A percentile compares a stretch with the other conserved stretches of the same genome.
Evolutionary conservation across 140 eudicot species (phyloP).

Genomic region (Erigeron philadelphicus): DNA sequence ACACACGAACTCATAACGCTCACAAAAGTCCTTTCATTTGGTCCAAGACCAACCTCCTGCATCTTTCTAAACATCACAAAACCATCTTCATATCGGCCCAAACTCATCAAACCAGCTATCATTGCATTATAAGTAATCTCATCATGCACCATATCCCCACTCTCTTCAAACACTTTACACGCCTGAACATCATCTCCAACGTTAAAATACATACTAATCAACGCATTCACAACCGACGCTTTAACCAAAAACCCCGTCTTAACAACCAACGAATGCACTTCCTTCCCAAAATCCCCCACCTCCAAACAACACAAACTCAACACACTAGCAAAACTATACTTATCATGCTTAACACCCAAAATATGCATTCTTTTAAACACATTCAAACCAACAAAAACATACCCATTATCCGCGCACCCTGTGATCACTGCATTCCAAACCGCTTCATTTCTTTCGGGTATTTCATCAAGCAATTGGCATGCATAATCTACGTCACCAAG

Average conservation of each 20-base stretch:
- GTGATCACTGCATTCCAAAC: constrained; percentile 87
- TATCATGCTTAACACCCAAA: constrained; percentile 57
- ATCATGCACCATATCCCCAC: constrained; percentile 33
- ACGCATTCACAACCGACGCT: constrained; percentile 60
- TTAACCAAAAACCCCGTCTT: constrained; percentile 61
- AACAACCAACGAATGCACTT: constrained; percentile 55
- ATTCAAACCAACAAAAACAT: constrained; percentile 36
- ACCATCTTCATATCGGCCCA: constrained; percentile 49
- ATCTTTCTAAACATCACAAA: constrained; percentile 50
- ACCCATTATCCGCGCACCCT: constrained; percentile 64
- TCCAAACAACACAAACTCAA: constrained; percentile 64
- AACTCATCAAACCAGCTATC: constrained; percentile 63
- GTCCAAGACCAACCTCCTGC: constrained; percentile 37
- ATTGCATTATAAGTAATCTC: constrained; percentile 64
- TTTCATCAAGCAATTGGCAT: constrained; percentile 52
- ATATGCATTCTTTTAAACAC: constrained; percentile 57
- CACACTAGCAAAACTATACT: constrained; percentile 74
- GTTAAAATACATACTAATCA: constrained; percentile 67
- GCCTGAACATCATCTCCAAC: constrained; percentile 42
- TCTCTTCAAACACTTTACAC: constrained; percentile 50
- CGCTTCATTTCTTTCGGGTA: constrained; percentile 52
- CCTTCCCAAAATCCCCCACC: constrained; percentile 45
- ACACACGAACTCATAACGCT: constrained; percentile 61
- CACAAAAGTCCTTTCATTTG: constrained; percentile 66
- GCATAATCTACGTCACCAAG: constrained; percentile 66